phyloP scores from a whole-genome alignment of 805 yeast genomes.

The Pichia deserticola region DNA sequence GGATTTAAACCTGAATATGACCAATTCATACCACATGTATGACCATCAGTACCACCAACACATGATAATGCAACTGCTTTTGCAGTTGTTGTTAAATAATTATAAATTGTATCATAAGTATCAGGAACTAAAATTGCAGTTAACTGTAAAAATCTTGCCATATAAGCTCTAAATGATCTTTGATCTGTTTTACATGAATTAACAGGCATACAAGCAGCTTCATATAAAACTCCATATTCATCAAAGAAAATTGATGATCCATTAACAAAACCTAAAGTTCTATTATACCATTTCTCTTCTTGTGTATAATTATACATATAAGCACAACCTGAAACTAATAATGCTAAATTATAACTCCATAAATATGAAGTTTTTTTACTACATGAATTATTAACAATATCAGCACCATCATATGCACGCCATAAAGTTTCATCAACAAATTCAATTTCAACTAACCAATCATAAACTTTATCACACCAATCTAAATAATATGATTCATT shows the following conservation, averaged over 20 bases:
- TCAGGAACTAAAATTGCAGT: slow-evolving; percentile 68
- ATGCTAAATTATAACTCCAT: slow-evolving; percentile 87
- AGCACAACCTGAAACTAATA: slow-evolving; percentile 73
- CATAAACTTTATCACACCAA: slow-evolving; percentile 69
- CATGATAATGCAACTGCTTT: slow-evolving; percentile 64
- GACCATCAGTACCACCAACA: slow-evolving; percentile 66
- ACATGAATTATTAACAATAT: slow-evolving; percentile 51
- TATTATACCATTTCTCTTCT: slow-evolving; percentile 55
- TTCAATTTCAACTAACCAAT: slow-evolving; percentile 61
- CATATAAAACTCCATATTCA: slow-evolving; percentile 53
- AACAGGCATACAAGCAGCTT: slow-evolving; percentile 71
- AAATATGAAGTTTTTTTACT: slow-evolving; percentile 47
- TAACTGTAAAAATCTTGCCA: slow-evolving; percentile 64
- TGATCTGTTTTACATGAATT: slow-evolving; percentile 76
- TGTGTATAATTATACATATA: slow-evolving; percentile 68
- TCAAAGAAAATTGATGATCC: slow-evolving; percentile 49
- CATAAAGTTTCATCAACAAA: slow-evolving; percentile 39
- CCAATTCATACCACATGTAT: slow-evolving; percentile 75
- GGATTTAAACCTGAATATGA: slow-evolving; percentile 21
- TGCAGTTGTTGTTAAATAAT: slow-evolving; percentile 43
- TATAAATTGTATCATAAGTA: slow-evolving; percentile 31
- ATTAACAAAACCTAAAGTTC: slow-evolving; percentile 48
- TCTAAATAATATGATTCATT: slow-evolving; percentile 61
- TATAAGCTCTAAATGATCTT: slow-evolving; percentile 84
- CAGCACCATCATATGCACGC: slow-evolving; percentile 65